Conservation (phyloP, 78 protist genomes). For the Dictyostelium purpureum region DNA sequence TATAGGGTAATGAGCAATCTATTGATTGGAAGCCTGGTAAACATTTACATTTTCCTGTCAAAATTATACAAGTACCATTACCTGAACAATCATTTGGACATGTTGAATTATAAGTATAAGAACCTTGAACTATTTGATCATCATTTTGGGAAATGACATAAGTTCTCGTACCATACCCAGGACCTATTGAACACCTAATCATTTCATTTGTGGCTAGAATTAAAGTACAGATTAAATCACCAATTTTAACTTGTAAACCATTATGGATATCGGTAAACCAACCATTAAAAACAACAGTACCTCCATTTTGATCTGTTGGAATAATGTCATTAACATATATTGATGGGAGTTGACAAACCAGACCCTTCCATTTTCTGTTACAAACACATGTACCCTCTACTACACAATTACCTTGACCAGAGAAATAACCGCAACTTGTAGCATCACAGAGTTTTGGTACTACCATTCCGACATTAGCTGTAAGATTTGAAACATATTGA, state of each 20-base stretch:
- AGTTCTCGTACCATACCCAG: neutral
- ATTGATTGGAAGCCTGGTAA: neutral
- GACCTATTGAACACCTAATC: neutral
- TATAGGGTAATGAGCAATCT: neutral
- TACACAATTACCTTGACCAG: neutral
- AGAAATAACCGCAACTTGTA: neutral
- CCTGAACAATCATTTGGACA: neutral
- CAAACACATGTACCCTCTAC: neutral
- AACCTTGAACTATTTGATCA: neutral
- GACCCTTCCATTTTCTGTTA: neutral
- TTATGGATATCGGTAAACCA: neutral
- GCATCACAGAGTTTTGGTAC: neutral
- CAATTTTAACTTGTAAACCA: neutral
- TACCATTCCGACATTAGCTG: neutral
- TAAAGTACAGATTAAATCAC: no score
- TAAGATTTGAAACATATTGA: neutral
- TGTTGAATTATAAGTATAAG: neutral
- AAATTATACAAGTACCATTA: neutral
- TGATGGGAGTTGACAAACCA: neutral
- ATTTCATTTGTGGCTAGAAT: no score
- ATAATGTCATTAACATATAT: neutral
- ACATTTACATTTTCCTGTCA: neutral
- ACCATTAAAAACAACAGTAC: neutral
- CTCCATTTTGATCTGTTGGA: neutral
- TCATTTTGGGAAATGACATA: neutral